Percentiles rank a stretch among this genome's conserved stretches.
Evolutionary conservation across 73 alveolate species (phyloP).

Genomic region (Paramecium tetraurelia): DNA sequence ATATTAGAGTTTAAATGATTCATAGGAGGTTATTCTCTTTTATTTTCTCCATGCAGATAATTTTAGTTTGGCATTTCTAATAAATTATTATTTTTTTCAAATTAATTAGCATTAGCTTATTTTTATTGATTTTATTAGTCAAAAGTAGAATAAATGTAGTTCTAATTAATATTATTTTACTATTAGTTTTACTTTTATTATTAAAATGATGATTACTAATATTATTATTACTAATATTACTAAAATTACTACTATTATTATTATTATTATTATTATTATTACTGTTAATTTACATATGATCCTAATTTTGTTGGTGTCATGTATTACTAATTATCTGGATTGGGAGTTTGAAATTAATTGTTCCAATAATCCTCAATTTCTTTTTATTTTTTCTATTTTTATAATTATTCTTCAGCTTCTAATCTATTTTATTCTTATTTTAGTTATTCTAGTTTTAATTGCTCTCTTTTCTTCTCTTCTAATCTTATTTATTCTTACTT

Average conservation of each 20-base stretch:
- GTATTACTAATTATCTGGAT: neutral
- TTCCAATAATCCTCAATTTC: neutral
- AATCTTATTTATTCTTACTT: neutral
- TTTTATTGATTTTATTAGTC: neutral
- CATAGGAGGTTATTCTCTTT: neutral
- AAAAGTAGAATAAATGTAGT: neutral
- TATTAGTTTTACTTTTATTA: neutral
- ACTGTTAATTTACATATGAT: neutral
- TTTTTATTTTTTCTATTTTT: neutral
- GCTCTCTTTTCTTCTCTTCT: neutral
- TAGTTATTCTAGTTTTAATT: neutral
- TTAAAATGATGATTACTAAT: neutral
- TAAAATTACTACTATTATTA: neutral
- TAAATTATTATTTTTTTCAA: neutral
- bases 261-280: neutral
- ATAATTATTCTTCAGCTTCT: neutral
- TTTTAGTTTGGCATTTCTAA: neutral
- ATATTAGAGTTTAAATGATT: neutral
- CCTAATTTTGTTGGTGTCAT: neutral
- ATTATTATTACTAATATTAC: neutral
- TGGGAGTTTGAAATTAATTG: neutral
- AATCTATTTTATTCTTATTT: neutral
- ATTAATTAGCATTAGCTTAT: neutral
- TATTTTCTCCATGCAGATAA: neutral
- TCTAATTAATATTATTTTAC: neutral